These are phyloP conservation scores for Boletales sp. DNA, from an alignment of 768 basidiomycete genomes.

Conservation along the genomic window DNA sequence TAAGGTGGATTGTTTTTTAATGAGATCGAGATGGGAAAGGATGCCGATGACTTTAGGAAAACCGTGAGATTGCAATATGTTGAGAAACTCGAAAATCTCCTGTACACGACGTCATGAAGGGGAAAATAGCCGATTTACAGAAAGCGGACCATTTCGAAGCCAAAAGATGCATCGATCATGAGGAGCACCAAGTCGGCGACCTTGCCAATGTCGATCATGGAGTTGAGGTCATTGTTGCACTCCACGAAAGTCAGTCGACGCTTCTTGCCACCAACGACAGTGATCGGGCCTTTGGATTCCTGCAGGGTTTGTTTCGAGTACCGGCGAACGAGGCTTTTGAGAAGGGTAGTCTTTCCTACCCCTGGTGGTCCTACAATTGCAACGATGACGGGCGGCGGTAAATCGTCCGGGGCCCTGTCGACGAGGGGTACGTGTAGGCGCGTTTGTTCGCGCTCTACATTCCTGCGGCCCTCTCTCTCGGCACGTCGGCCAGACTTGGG, in stretches of 20 bases:
- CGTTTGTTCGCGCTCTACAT: slow-evolving; percentile 91
- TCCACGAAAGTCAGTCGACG: slow-evolving; percentile 93
- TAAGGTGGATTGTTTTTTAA: slow-evolving; percentile 86
- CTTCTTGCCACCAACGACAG: slow-evolving; percentile 91
- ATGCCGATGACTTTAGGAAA: slow-evolving; percentile 98
- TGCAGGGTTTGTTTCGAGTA: slow-evolving; percentile 92
- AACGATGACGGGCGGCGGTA: slow-evolving; percentile 90
- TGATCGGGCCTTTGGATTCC: slow-evolving; percentile 90
- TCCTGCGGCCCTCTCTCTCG: slow-evolving; percentile 84
- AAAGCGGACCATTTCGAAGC: slow-evolving; percentile 92
- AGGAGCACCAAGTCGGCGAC: slow-evolving; percentile 93
- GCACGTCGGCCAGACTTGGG: slow-evolving; percentile 87
- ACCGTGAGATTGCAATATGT: slow-evolving; percentile 93
- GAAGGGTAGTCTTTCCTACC: slow-evolving; percentile 92
- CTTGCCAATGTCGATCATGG: slow-evolving; percentile 98
- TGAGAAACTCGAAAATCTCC: slow-evolving; percentile 99
- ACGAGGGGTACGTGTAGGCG: slow-evolving; percentile 95
- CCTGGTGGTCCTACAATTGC: slow-evolving; percentile 96
- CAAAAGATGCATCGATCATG: slow-evolving; percentile 97
- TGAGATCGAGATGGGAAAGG: slow-evolving; percentile 93
- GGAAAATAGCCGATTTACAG: rapidly evolving
- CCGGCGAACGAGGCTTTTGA: slow-evolving; percentile 86
- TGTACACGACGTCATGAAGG: slow-evolving; percentile 28
- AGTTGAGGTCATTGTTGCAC: slow-evolving; percentile 95
- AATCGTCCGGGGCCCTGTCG: slow-evolving; percentile 87